Percentiles rank a stretch among this genome's conserved stretches.
Evolutionary conservation across 1,284 basidiomycete genomes (phyloP).

Genomic region (Microbotryum scabiosae): DNA sequence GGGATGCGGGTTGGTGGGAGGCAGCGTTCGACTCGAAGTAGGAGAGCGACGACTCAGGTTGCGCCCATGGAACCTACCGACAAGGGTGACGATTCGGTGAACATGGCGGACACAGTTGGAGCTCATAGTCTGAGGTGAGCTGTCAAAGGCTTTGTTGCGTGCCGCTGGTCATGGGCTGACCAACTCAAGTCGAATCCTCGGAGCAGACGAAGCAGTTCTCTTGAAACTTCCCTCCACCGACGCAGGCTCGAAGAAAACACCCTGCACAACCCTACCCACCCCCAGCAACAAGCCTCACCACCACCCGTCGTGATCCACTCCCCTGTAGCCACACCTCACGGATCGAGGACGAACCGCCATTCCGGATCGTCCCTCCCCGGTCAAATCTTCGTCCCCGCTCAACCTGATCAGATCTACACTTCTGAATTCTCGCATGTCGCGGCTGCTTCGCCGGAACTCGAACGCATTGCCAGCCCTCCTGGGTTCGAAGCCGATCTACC

Average conservation of each 20-base stretch:
- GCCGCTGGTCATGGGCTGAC: not conserved
- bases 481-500: no score
- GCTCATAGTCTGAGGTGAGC: not conserved
- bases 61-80: no score
- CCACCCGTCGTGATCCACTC: slow-evolving; percentile 26
- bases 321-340: slow-evolving; percentile 15
- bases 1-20: slow-evolving; percentile 61
- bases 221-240: not conserved
- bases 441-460: no score
- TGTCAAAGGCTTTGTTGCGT: not conserved
- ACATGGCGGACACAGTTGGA: not conserved
- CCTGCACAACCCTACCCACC: no score
- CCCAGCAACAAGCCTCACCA: not conserved
- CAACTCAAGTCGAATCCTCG: not conserved
- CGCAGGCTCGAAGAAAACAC: not conserved
- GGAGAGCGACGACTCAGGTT: no score
- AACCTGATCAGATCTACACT: no score
- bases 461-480: no score
- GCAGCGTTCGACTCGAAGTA: slow-evolving; percentile 42
- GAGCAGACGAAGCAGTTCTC: slow-evolving; percentile 1
- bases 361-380: no score
- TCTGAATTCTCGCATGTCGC: no score
- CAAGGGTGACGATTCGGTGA: no score
- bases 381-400: no score
- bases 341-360: no score